Conservation (phyloP, 75 land plant genomes). For the Larix kaempferi region DNA sequence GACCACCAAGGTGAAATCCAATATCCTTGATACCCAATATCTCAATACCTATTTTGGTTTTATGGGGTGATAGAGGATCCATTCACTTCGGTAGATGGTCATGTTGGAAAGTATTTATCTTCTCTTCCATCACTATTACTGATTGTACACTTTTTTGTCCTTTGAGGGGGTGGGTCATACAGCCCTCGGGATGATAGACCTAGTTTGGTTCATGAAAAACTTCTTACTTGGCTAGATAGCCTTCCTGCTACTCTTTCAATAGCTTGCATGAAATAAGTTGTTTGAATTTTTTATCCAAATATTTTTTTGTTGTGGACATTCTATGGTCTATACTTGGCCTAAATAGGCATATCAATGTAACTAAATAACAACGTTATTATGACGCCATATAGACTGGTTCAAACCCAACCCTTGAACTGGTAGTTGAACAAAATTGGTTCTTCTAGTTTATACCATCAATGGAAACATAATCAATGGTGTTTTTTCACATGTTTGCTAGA, state of each 20-base stretch:
- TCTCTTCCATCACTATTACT: constrained; percentile 37
- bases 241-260: constrained; percentile 14
- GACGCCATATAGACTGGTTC: too few relatives aligned
- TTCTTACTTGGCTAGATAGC: constrained; percentile 79
- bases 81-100: constrained; percentile 86
- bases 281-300: constrained; percentile 1
- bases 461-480: constrained; percentile 3
- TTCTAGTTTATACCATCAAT: not conserved
- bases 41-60: constrained; percentile 54
- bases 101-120: constrained; percentile 73
- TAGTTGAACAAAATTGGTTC: too few relatives aligned
- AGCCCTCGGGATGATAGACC: constrained; percentile 97
- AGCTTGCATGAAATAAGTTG: not conserved
- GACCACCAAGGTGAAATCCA: constrained; percentile 91
- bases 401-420: too few relatives aligned
- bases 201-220: constrained; percentile 75
- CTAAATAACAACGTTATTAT: too few relatives aligned
- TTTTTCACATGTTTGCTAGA: constrained; percentile 4
- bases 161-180: constrained; percentile 80
- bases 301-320: too few relatives aligned
- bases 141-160: constrained; percentile 40
- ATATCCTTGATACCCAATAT: constrained; percentile 51
- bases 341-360: too few relatives aligned
- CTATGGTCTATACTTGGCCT: too few relatives aligned
- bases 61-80: constrained; percentile 91